A percentile compares a stretch with the other conserved stretches of the same genome.
Evolutionary conservation across 1,284 basidiomycete species (phyloP).

Genomic region (Trametes pubescens): DNA sequence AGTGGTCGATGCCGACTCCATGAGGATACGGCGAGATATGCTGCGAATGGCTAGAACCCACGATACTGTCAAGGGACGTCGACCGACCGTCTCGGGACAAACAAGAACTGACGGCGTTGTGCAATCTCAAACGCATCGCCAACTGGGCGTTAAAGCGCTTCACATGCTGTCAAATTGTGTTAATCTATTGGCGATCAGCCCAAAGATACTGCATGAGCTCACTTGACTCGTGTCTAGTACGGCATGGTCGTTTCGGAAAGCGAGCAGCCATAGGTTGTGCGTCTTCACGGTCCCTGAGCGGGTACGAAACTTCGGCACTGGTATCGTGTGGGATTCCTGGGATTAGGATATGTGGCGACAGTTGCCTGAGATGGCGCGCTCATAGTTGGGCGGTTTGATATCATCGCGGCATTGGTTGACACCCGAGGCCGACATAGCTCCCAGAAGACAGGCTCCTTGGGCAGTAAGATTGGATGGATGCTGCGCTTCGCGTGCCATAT

Average conservation of each 20-base stretch:
- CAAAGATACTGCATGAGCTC: constrained; percentile 9
- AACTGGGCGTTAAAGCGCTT: constrained; percentile 14
- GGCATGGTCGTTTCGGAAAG: background rate
- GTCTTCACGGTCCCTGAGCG: background rate
- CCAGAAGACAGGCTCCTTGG: background rate
- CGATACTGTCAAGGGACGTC: constrained; percentile 16
- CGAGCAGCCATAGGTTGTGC: background rate
- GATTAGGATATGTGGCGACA: background rate
- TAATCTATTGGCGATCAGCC: background rate
- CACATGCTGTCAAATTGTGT: constrained; percentile 18
- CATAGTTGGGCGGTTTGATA: constrained; percentile 1
- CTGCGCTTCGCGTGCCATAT: background rate
- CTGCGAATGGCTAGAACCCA: constrained; percentile 6
- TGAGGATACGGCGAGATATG: constrained; percentile 3
- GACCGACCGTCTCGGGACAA: constrained; percentile 17
- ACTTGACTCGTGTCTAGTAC: background rate
- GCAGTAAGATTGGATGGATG: background rate
- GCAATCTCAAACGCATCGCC: constrained; percentile 9
- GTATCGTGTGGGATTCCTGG: background rate
- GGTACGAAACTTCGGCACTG: background rate
- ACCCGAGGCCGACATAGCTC: background rate
- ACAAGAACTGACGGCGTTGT: constrained; percentile 8
- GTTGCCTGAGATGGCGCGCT: background rate
- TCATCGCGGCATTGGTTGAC: background rate
- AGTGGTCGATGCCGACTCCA: constrained; percentile 9